These are phyloP conservation scores for Phalaenopsis equestris DNA, from an alignment of 106 monocot species.

Conservation along the genomic window DNA sequence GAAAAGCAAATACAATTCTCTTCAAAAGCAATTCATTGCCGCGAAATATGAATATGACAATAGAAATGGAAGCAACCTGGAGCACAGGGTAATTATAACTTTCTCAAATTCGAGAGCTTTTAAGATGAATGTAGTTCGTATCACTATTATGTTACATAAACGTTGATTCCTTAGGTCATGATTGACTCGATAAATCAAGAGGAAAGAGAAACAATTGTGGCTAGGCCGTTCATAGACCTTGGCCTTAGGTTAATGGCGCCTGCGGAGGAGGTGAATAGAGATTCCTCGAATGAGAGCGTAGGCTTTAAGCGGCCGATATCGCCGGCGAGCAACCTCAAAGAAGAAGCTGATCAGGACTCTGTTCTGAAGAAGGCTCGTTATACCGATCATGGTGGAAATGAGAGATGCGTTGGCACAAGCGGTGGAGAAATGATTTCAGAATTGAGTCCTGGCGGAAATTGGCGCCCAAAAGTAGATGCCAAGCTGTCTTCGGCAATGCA, in stretches of 20 bases:
- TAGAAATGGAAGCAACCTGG: not conserved
- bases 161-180: too few relatives aligned
- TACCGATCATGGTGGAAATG: not conserved
- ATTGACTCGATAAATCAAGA: not conserved
- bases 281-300: constrained; percentile 34
- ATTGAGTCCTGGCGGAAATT: constrained; percentile 14
- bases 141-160: too few relatives aligned
- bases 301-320: too few relatives aligned
- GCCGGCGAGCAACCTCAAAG: constrained; percentile 2
- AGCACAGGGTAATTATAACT: not conserved
- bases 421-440: not conserved
- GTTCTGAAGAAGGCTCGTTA: too few relatives aligned
- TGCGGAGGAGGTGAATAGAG: constrained; percentile 24
- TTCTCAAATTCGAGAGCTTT: too few relatives aligned
- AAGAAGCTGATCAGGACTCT: not conserved
- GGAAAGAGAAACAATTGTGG: constrained; percentile 18
- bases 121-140: too few relatives aligned
- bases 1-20: constrained; percentile 45
- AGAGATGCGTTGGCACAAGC: constrained; percentile 1
- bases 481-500: not conserved
- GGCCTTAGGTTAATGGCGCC: constrained; percentile 10
- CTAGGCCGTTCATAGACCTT: constrained; percentile 78
- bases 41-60: constrained; percentile 43
- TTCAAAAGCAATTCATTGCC: constrained; percentile 46
- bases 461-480: constrained; percentile 14